Evolutionary conservation across 2,329 filamentous ascomycete species (phyloP).

Genomic region (Talaromyces funiculosus): DNA sequence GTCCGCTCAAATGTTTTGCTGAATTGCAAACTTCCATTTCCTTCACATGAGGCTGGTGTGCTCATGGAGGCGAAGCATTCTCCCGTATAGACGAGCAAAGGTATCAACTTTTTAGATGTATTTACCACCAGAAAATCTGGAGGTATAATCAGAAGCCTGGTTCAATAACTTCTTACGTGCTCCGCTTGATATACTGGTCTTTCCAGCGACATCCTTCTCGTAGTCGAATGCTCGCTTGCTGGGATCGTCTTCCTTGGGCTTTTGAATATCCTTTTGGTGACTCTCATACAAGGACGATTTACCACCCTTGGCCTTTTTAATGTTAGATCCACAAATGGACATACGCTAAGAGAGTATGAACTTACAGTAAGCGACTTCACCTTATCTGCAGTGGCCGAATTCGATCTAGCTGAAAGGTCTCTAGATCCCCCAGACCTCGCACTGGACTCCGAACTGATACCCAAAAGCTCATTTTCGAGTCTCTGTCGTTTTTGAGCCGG

Average conservation of each 20-base stretch:
- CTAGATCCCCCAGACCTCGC: background rate
- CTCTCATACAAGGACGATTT: constrained; percentile 59
- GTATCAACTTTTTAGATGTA: constrained; percentile 40
- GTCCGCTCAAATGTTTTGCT: background rate
- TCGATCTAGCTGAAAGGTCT: constrained; percentile 26
- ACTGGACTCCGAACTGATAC: constrained; percentile 46
- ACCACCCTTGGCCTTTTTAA: constrained; percentile 47
- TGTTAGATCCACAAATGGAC: background rate
- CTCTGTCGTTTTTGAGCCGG: constrained; percentile 77
- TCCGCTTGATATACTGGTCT: constrained; percentile 61
- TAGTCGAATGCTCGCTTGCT: constrained; percentile 78
- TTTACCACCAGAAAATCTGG: constrained; percentile 65
- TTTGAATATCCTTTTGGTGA: constrained; percentile 42
- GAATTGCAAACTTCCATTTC: background rate
- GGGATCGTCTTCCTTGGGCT: constrained; percentile 67
- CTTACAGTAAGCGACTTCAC: constrained; percentile 45
- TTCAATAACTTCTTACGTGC: constrained; percentile 70
- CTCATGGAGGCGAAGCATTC: background rate
- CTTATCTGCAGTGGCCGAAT: constrained; percentile 48
- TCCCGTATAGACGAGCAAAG: background rate
- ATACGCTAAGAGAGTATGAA: constrained; percentile 24
- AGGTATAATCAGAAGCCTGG: constrained; percentile 70
- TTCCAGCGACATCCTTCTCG: constrained; percentile 82
- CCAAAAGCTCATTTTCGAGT: constrained; percentile 74
- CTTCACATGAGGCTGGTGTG: background rate